Evolutionary conservation across 116 monocot genomes (phyloP), one percentile per base, ranked within the genome.

Genomic region (Posidonia oceanica): DNA sequence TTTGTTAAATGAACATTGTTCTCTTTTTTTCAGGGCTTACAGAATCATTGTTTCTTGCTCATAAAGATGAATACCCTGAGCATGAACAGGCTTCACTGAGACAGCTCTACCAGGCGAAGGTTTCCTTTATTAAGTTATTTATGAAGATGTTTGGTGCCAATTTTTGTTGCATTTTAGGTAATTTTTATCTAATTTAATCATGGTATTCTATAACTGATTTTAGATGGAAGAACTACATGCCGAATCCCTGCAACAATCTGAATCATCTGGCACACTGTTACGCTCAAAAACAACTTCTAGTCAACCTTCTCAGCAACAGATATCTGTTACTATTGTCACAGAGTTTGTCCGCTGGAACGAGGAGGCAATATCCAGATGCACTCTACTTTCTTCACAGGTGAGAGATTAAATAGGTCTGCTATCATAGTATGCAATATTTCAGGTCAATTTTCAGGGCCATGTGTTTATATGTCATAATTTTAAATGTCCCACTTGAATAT

Each of bases 321-420:
- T 99, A 81, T 93, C 93, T 71, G 93, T 99, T 58, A 90, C 93
- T 71, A 67, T 93, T 67, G 93, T 90, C 56, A 90, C 99, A 75
- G 99, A 99, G 65, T 93, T 99, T 81, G 93, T 93, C 37, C 87
- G 93, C 22, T 99, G 99, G 99, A 99, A 93, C 80, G 99, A 99
- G 65, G 99, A 99, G 70, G 99, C 93, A 68, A 83, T 99, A 60
- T 86, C 90, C 68, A 83, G 99, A 76, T 99, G 99, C 80, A 88
- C 87, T 78, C 76, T 90, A 60, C 76, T 93, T 61, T 99, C 83
- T 64, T 84, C 86, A 51, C 93, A 87, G 99, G 98, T 98, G 7
- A 72, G 72, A 48, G 60, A n/a, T 65, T 17, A 10, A 42, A 66
- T 39, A 10, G 7, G 38, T 18, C n/a, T 65, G 1, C 39, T 20